Base-by-base conservation (phyloP, 495 filamentous ascomycete species). In the Aspergillus homomorphus region DNA sequence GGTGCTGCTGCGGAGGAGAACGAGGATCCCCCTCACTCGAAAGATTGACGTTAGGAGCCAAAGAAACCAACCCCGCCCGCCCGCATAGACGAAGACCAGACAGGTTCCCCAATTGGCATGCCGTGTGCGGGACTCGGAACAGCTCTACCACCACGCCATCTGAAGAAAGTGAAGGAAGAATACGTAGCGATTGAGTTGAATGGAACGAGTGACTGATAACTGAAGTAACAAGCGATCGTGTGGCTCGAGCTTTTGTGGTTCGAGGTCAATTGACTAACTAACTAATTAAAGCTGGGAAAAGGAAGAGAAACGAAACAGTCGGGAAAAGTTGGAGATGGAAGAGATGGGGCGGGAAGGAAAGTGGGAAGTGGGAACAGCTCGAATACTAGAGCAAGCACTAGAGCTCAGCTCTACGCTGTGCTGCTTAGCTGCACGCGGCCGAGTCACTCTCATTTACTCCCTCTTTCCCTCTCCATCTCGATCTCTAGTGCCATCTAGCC, bases 1-100 rank as follows among this genome's bases (percentile, higher is more conserved):
- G 8, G 6, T 12, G 23, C n/a, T 28, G 48, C 23, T 8, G 16
- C 19, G 15, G 23, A 24, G 48, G 23, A 26, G 23, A 26, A 51
- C 21, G 48, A 56, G 33, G 51, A 44, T 53, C 51, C 30, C 51
- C 30, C 48, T 51, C 45, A 21, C 49, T 46, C 54, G 23, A 26
- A 22, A 12, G 50, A 45, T 42, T 59, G 57, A 59, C 57, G 57
- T 59, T 59, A 38, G 51, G 57, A 44, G 57, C 23, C 43, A 62
- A 62, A 23, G 44, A 44, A 51, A 51, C 41, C 51, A 61, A 65
- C 63, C 63, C 63, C 63, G 63, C 63, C 58, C 62, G 58, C 23
- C 43, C 28, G 30, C 43, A 56, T 43, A 44, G 19, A 44, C 9
- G 33, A 54, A 45, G 23, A 48, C 19, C 22, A 28, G 24, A 38